Percentiles rank a stretch among this genome's conserved stretches.
These are phyloP conservation scores for Clitopilus hobsonii DNA, from an alignment of 768 basidiomycete genomes.

Conservation along the genomic window DNA sequence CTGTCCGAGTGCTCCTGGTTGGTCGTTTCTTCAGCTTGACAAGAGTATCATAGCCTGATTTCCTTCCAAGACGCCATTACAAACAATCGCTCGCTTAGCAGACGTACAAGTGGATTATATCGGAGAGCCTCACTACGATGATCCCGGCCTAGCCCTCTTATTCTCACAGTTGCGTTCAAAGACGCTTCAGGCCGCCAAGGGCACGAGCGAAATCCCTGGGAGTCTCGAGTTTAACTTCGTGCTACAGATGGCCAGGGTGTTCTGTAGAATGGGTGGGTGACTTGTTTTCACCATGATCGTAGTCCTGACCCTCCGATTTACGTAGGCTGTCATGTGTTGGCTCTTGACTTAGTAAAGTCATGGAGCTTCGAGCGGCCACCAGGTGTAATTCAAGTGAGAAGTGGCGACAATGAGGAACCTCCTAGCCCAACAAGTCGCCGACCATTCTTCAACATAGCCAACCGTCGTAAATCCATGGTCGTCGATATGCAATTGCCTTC, in stretches of 20 bases:
- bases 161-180: constrained; percentile 88
- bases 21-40: constrained; percentile 21
- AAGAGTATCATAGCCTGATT: neutral
- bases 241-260: constrained; percentile 88
- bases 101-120: constrained; percentile 57
- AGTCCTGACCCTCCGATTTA: constrained; percentile 3
- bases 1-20: constrained; percentile 88
- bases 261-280: constrained; percentile 86
- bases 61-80: constrained; percentile 60
- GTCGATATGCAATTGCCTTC: constrained; percentile 86
- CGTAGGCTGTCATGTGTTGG: constrained; percentile 88
- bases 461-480: constrained; percentile 68
- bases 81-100: constrained; percentile 60
- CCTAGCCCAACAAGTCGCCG: constrained; percentile 42
- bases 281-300: neutral
- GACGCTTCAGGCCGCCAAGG: constrained; percentile 90
- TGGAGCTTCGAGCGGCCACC: constrained; percentile 91
- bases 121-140: constrained; percentile 86
- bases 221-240: constrained; percentile 93
- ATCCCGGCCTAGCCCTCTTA: constrained; percentile 86
- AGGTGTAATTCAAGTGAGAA: constrained; percentile 18
- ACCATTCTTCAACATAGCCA: constrained; percentile 43
- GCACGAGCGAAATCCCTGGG: constrained; percentile 87
- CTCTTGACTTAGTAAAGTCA: constrained; percentile 80
- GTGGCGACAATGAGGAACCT: constrained; percentile 16